Base-by-base conservation (phyloP, 106 monocot genomes). In the Agapanthus africanus region DNA sequence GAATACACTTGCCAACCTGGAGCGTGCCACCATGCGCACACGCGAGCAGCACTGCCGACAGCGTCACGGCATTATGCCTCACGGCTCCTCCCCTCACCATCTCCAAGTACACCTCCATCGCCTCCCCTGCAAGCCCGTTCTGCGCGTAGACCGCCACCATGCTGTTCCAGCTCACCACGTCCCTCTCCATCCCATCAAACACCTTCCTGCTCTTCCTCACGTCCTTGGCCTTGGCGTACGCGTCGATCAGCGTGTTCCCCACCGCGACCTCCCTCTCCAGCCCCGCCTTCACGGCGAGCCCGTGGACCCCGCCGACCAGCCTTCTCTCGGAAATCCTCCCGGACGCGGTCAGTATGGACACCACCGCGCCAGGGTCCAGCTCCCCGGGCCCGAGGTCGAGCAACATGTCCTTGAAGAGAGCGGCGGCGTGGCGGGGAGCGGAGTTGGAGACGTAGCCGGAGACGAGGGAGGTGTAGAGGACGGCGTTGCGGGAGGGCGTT, bases 111-210 rank as follows among this genome's bases (percentile, higher is more conserved):
- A 90, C 18, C 40, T 67, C 40, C 65, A 94, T 39, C 27, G 94
- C 87, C 74, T 87, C 84, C 0, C 68, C 66, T 14, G 90, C 80
- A 31, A 80, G 42, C 35, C 94, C 94, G 10, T 77, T 85, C 74
- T 87, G 87, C 10, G 82, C 87, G 39, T 87, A 90, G 38, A 87
- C 75, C 23, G 90, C 87, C 63, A 94, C 74, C 68, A 94, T 83
- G 18, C 90, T 69, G 57, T 94, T 94, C 94, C 94, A 94, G 9
- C 90, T 87, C 42, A 94, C 82, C 37, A 74, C 82, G 61, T 94
- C 94, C 74, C 66, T 83, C 47, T 75, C 78, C 87, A 90, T 90
- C 50, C 44, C 74, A 9, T 94, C 87, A 64, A 94, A 94, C 74
- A 90, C 69, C 76, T 77, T 81, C 63, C 90, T 73, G 5, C 80